Percentiles rank a stretch among this genome's conserved stretches.
These are phyloP conservation scores for Thraustochytrium sp. DNA, from an alignment of 352 stramenopile genomes.

Conservation along the genomic window DNA sequence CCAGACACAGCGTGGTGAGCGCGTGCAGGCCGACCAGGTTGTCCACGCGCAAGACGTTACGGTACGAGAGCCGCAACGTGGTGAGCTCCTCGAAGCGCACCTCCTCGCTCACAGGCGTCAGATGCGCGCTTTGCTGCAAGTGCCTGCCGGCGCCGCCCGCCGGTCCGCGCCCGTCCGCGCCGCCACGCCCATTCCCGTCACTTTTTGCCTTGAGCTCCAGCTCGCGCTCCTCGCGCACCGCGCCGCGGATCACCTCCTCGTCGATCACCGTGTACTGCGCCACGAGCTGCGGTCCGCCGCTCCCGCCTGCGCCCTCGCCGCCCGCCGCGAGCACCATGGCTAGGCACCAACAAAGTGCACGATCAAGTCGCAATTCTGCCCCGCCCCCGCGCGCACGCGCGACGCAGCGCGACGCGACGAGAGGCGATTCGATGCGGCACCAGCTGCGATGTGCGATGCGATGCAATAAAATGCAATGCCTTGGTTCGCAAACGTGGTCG, in stretches of 20 bases:
- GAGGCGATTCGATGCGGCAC: no score
- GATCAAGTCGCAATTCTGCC: no score
- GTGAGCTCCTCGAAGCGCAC: constrained; percentile 39
- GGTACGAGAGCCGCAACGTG: constrained; percentile 75
- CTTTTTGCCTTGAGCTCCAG: constrained; percentile 21
- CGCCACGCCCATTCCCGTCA: constrained; percentile 9
- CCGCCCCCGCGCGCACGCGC: no score
- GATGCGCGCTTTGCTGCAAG: neutral
- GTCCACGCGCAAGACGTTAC: constrained; percentile 86
- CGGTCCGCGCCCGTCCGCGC: neutral
- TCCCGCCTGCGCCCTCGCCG: neutral
- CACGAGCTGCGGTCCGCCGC: neutral
- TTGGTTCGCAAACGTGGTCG: no score
- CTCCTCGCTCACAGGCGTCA: neutral
- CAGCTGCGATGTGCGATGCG: no score
- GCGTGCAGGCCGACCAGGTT: constrained; percentile 81
- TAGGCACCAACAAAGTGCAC: no score
- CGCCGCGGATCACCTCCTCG: constrained; percentile 3
- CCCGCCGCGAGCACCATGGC: constrained; percentile 12
- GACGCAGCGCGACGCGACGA: no score
- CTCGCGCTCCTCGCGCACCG: neutral
- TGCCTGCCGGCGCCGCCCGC: neutral
- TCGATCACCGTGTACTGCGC: constrained; percentile 24
- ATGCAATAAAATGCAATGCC: no score
- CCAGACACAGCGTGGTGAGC: constrained; percentile 81